Conservation (phyloP, 75 land plant species). For the Pinus albicaulis region DNA sequence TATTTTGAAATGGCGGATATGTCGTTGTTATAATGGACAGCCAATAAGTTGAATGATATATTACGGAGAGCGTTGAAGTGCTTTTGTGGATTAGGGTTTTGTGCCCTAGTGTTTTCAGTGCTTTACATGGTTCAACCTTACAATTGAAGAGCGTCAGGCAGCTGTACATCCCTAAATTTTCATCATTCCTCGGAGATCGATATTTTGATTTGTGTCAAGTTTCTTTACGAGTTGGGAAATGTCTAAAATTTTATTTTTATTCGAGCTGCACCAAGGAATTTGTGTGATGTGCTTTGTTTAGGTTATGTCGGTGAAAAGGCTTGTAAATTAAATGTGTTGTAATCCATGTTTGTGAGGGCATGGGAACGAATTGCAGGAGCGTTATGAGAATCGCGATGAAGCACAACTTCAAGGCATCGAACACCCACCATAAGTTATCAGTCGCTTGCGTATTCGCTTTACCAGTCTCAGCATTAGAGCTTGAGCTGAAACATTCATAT, state of each 20-base stretch:
- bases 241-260: neutral
- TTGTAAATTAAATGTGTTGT: neutral
- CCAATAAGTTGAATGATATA: no score
- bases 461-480: no score
- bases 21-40: no score
- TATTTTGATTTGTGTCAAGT: neutral
- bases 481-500: no score
- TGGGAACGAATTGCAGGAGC: constrained; percentile 63
- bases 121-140: no score
- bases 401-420: constrained; percentile 55
- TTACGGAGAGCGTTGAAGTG: no score
- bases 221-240: neutral
- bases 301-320: neutral
- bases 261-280: neutral
- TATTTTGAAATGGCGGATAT: no score
- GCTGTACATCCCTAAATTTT: neutral
- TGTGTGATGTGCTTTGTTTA: neutral
- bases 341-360: constrained; percentile 64
- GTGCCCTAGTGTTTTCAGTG: no score
- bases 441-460: neutral
- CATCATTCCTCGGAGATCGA: neutral
- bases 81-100: no score
- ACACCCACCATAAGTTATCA: constrained; percentile 31
- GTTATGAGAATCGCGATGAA: constrained; percentile 63
- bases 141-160: no score